phyloP scores from a whole-genome alignment of 2,329 filamentous ascomycete species.

The Podosphaera leucotricha region DNA sequence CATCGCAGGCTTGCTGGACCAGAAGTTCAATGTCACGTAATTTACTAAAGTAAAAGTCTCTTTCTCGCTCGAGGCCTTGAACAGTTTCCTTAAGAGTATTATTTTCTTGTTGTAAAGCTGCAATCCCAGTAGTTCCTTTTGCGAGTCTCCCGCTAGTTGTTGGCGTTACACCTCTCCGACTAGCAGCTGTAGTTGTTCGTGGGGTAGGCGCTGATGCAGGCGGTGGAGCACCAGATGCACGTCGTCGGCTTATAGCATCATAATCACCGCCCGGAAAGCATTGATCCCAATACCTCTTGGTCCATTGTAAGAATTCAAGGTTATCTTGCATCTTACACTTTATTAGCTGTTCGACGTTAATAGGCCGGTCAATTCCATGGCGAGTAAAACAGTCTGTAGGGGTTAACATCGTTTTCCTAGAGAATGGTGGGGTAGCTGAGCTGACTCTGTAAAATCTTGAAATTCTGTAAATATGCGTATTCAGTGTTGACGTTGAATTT shows the following conservation, averaged over 20 bases:
- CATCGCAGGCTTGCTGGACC: conserved; percentile 78
- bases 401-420: background rate
- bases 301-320: conserved; percentile 94
- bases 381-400: conserved; percentile 53
- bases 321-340: conserved; percentile 99
- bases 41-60: conserved; percentile 99
- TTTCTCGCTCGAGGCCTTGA: conserved; percentile 78
- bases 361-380: conserved; percentile 70
- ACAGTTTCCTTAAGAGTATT: conserved; percentile 83
- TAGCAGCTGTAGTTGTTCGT: conserved; percentile 23
- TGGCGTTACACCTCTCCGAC: conserved; percentile 20
- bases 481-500: conserved; percentile 97
- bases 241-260: conserved; percentile 67
- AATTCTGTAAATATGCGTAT: conserved; percentile 95
- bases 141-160: conserved; percentile 21
- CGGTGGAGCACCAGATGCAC: conserved; percentile 42
- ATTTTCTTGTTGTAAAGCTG: conserved; percentile 67
- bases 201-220: conserved; percentile 24
- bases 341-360: conserved; percentile 69
- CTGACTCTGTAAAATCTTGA: conserved; percentile 85
- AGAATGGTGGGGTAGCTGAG: conserved; percentile 2
- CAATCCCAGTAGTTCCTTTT: conserved; percentile 23
- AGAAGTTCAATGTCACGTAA: conserved; percentile 88
- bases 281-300: conserved; percentile 92
- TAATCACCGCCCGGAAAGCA: conserved; percentile 96